Conservation (phyloP, 768 basidiomycete species). For the Boletus speciosus region DNA sequence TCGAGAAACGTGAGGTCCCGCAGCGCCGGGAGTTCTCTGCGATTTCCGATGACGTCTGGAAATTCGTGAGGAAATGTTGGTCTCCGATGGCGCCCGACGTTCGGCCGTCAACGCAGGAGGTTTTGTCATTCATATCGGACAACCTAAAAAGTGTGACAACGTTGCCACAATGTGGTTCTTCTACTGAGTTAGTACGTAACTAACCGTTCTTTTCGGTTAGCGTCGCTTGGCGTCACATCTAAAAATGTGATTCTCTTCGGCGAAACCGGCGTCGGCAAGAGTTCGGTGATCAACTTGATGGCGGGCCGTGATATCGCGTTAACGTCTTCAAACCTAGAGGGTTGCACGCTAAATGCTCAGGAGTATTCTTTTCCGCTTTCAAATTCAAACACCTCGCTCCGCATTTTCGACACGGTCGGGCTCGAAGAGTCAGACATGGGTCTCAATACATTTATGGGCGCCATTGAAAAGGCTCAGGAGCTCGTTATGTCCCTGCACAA, state of each 20-base stretch:
- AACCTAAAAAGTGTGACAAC: no score
- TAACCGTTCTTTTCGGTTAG: background rate
- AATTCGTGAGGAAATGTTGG: no score
- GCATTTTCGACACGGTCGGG: no score
- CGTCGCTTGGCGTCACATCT: background rate
- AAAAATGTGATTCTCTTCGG: constrained; percentile 3
- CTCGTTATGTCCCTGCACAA: background rate
- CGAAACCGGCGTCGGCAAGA: no score
- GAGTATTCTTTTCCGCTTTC: background rate
- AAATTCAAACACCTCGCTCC: background rate
- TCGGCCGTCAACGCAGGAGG: no score
- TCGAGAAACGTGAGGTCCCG: no score
- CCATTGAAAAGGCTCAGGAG: constrained; percentile 5
- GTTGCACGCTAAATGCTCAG: background rate
- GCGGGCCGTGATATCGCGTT: background rate
- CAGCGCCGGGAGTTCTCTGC: no score
- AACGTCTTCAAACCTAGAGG: background rate
- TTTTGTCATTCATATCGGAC: no score
- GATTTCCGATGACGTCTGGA: no score
- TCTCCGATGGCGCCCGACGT: no score
- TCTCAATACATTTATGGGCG: background rate
- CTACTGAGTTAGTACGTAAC: no score
- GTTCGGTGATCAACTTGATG: constrained; percentile 5
- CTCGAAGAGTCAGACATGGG: background rate
- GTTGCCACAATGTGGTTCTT: no score